Base-by-base conservation (phyloP, 345 rosid genomes). In the Excoecaria cochinchinensis region DNA sequence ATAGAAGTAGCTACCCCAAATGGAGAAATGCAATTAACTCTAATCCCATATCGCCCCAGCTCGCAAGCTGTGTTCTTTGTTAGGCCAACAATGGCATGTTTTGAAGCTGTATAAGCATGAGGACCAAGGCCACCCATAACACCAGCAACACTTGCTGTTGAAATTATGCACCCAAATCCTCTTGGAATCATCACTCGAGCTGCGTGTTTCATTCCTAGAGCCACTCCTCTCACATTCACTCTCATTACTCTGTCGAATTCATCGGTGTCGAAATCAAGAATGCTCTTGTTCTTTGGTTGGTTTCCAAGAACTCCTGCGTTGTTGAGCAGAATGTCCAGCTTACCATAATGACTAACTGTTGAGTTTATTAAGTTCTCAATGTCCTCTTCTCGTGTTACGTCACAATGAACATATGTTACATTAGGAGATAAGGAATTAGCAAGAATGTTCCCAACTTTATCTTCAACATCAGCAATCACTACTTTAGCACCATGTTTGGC, bases 121-220 rank as follows among this genome's bases (percentile, higher is more conserved):
- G 98, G 98, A 0, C 96, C 98, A 51, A 93, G 85, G 4, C 97
- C 97, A 0, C 97, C 96, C 90, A 87, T 77, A 36, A 90, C 94
- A 8, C 93, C 94, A 0, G 94, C 98, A 25, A 91, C 95, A 46
- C 98, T 93, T 0, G 98, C 91, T 0, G 88, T 90, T 4, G 94
- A 87, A 62, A 92, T 88, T 8, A 92, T 88, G 76, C 91, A 86
- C 1, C 97, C 97, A 0, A 77, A 77, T 4, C 90, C 87, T 74
- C 89, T 74, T 0, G 87, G 77, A 47, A 87, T 77, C 97, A 91
- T 91, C 1, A 59, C 92, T 19, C 92, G 90, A 0, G 97, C 97
- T 44, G 91, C 96, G 70, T 92, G 97, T 84, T 92, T 92, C 70
- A 87, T 92, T 60, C 97, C 97, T 0, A 92, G 83, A 0, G 90